These are phyloP conservation scores for Vigna radiata DNA, from an alignment of 306 rosid species.

Conservation along the genomic window DNA sequence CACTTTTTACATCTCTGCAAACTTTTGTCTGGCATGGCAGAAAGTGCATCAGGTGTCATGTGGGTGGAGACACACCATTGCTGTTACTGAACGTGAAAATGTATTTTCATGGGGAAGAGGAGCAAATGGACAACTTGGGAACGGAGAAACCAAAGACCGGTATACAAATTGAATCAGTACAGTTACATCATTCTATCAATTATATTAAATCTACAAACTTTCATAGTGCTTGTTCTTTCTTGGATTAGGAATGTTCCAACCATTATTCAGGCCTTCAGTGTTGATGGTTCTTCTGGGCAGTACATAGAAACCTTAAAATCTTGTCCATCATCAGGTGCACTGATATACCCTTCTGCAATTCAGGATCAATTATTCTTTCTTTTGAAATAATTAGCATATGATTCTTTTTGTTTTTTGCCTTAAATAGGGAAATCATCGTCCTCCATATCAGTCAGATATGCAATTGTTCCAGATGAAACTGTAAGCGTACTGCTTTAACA, in stretches of 20 bases:
- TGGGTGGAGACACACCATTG: conserved; percentile 94
- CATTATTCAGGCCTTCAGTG: conserved; percentile 75
- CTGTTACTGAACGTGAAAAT: conserved; percentile 72
- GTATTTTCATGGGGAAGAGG: conserved; percentile 99
- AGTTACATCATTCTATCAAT: no score
- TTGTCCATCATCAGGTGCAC: conserved; percentile 70
- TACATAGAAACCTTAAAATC: conserved; percentile 66
- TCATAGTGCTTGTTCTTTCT: neutral
- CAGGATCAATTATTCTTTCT: neutral
- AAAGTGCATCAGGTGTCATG: conserved; percentile 75
- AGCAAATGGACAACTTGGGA: conserved; percentile 98
- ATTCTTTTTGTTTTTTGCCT: neutral
- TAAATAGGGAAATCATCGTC: conserved; percentile 69
- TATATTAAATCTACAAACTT: no score
- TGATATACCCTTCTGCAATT: conserved; percentile 13
- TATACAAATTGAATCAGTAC: no score
- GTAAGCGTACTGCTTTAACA: conserved; percentile 62
- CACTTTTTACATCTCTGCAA: neutral
- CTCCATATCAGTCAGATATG: conserved; percentile 78
- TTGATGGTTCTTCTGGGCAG: conserved; percentile 70
- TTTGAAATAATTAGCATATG: conserved; percentile 1
- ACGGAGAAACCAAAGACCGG: conserved; percentile 65
- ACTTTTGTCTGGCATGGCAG: conserved; percentile 55
- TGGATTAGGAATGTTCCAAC: conserved; percentile 76
- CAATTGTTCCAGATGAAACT: conserved; percentile 86